Base-by-base conservation (phyloP, 2,329 filamentous ascomycete genomes). In the Exophiala sideris region DNA sequence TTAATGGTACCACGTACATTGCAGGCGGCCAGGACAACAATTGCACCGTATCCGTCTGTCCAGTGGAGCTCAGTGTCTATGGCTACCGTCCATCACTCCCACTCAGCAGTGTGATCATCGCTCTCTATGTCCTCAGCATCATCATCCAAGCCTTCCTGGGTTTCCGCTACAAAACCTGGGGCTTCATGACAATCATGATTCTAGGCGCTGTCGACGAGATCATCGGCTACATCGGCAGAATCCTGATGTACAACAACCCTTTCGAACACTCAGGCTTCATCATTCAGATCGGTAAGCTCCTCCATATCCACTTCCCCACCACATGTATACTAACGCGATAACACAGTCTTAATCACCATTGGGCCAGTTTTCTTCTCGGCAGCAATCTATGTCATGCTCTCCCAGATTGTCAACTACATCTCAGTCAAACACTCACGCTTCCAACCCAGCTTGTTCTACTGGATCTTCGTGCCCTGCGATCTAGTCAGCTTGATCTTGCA, bases 341-440 rank as follows among this genome's bases (percentile, higher is more conserved):
- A 9, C 20, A 18, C 46, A 82, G 78, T 80, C 56, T 84, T 81
- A 67, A 73, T 87, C 47, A 81, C 78, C 61, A 77, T 78, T 41
- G 76, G 71, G 0, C 78, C 78, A 8, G 79, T 81, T 50, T 83
- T 81, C 67, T 76, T 79, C 63, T 76, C 81, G 24, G 85, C 84
- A 0, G 82, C 82, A 54, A 83, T 88, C 64, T 88, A 88, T 66
- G 78, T 87, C 50, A 85, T 81, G 29, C 75, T 86, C 29, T 71
- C 71, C n/a, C 65, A 69, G 50, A 67, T 72, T 53, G 70, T 75
- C 52, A 61, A 66, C 35, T 70, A 67, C 47, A 73, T 74, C 59
- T 73, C 67, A 33, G 51, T 65, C 9, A 57, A 69, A 40, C 69
- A 72, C 56, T 76, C 73, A 5, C 72, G 71, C 58, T 68, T 79